Evolutionary conservation across 805 yeast species (phyloP), one percentile per base, ranked within the genome.

Genomic region (Barnettozyma siamensis): DNA sequence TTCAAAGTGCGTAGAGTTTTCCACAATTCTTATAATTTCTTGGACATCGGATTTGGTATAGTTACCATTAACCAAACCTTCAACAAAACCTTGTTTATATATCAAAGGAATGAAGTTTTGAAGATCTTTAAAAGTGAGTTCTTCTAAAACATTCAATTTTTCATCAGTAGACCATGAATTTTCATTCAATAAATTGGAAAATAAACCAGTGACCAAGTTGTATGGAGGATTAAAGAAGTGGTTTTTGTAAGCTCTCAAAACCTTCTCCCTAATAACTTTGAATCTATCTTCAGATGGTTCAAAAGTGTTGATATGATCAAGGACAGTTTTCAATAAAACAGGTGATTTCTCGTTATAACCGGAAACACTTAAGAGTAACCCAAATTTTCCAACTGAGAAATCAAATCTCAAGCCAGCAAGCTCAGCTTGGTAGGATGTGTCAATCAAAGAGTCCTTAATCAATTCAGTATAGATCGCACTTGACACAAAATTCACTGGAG

Each of bases 301-400:
- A 49, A 81, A 84, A 5, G 55, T 54, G 19, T 67, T 58, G 32
- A 91, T 50, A 10, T 74, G 74, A 17, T 68, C 67, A 38, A 87
- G 60, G 20, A 89, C 75, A 42, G 78, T 72, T 36, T 73, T 75
- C 20, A 87, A 63, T 33, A 91, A 69, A 12, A 71, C 73, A 16
- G 75, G 71, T 35, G 88, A 65, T 55, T 91, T 91, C 60, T 93
- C 91, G 50, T 84, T 86, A 60, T 82, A 93, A 2, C 99, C 99
- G 31, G 72, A 67, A 18, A 88, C 67, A 36, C 75, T 76, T 33
- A 91, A 56, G 31, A 75, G 73, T 31, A 89, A 54, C 0, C 96
- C 95, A 49, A 81, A 88, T 47, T 82, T 73, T 41, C 82, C 75
- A 44, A 75, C 66, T 24, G 70, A 62, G 31, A 89, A 69, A 2